Conservation (phyloP, 2,329 filamentous ascomycete genomes). For the Ophiostoma ulmi region DNA sequence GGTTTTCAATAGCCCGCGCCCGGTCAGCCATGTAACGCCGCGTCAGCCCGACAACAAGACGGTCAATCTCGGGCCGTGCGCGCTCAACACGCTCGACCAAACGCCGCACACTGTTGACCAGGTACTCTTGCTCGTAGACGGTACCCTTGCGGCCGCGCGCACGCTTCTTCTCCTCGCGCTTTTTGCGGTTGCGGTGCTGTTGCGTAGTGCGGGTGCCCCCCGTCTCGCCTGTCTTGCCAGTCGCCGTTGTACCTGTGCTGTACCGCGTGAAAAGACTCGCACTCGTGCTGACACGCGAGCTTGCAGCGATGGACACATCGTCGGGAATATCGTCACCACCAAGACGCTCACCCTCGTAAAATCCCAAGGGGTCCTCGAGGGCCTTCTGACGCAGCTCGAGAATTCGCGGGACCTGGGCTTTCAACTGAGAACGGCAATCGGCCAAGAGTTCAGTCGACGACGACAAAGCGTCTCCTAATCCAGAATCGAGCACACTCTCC, state of each 20-base stretch:
- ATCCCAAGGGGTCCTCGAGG: constrained; percentile 75
- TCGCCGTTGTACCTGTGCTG: constrained; percentile 65
- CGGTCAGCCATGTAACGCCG: constrained; percentile 82
- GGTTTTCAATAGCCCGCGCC: constrained; percentile 68
- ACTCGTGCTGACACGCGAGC: constrained; percentile 71
- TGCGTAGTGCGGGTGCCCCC: constrained; percentile 22
- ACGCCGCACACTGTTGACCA: constrained; percentile 79
- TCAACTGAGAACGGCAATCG: constrained; percentile 82
- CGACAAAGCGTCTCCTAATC: constrained; percentile 74
- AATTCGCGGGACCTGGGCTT: constrained; percentile 80
- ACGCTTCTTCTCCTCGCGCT: constrained; percentile 89
- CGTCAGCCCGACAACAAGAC: constrained; percentile 70
- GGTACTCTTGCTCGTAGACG: constrained; percentile 96
- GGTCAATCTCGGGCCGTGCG: constrained; percentile 64
- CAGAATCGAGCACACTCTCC: constrained; percentile 63
- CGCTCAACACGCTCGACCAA: constrained; percentile 77
- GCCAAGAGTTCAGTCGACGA: constrained; percentile 85
- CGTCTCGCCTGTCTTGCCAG: constrained; percentile 25
- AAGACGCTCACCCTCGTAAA: constrained; percentile 71
- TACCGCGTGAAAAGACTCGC: constrained; percentile 92
- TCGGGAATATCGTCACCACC: constrained; percentile 59
- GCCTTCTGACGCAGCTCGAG: constrained; percentile 76
- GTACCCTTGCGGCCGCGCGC: constrained; percentile 93
- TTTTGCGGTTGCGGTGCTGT: constrained; percentile 69
- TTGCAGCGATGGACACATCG: constrained; percentile 82